These are phyloP conservation scores for Septoria petroselini DNA, from an alignment of 2,329 filamentous ascomycete genomes.

Conservation along the genomic window DNA sequence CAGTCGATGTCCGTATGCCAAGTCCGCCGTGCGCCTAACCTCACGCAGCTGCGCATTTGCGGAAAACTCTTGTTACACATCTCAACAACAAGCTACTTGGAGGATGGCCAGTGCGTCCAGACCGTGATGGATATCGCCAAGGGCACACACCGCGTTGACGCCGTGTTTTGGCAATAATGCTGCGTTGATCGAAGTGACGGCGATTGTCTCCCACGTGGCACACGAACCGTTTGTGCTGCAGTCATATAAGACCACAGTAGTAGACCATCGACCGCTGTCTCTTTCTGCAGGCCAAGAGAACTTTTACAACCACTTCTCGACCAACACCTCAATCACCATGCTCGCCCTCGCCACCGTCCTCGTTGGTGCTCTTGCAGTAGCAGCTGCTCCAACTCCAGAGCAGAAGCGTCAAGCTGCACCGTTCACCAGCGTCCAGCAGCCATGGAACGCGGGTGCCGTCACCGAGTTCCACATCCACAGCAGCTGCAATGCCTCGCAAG, in stretches of 20 bases:
- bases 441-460: conserved; percentile 38
- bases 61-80: conserved; percentile 5
- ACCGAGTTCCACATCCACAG: conserved; percentile 55
- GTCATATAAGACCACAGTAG: conserved; percentile 9
- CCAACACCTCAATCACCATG: conserved; percentile 12
- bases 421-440: conserved; percentile 14
- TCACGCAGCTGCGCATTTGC: background rate
- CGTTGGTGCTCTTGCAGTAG: conserved; percentile 17
- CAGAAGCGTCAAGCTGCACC: conserved; percentile 22
- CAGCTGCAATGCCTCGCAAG: conserved; percentile 64
- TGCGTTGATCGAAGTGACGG: conserved; percentile 8
- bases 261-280: conserved; percentile 1
- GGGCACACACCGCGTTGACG: conserved; percentile 4
- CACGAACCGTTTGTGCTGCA: background rate
- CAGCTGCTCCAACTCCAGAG: conserved; percentile 17
- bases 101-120: background rate
- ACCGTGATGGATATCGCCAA: conserved; percentile 17
- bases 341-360: conserved; percentile 14
- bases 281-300: conserved; percentile 2
- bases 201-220: conserved; percentile 9
- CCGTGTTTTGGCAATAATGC: conserved; percentile 7
- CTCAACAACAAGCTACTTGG: background rate
- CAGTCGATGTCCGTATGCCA: background rate
- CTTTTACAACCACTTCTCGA: background rate
- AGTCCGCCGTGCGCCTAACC: conserved; percentile 1